phyloP scores from a whole-genome alignment of 2,329 filamentous ascomycete species.

The Claviceps capensis region DNA sequence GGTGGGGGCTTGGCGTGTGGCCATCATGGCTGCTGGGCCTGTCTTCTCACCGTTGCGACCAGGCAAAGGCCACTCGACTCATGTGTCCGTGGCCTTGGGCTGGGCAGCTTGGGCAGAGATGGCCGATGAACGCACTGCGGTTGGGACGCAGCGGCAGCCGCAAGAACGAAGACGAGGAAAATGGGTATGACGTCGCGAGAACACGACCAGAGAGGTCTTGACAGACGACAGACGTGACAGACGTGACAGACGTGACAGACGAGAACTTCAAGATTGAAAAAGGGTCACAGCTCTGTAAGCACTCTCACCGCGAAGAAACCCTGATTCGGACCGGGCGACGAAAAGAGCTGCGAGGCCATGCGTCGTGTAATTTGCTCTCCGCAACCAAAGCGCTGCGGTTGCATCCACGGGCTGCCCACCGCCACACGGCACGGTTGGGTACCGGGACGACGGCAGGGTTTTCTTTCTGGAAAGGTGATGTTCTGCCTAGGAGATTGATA shows the following conservation, averaged over 20 bases:
- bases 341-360: too few species aligned
- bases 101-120: background rate
- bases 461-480: background rate
- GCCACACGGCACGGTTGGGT: background rate
- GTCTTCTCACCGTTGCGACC: background rate
- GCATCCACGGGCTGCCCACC: background rate
- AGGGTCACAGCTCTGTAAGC: too few species aligned
- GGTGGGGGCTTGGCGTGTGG: background rate
- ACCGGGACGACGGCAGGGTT: background rate
- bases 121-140: background rate
- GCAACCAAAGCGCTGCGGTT: too few species aligned
- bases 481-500: background rate
- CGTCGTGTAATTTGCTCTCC: too few species aligned
- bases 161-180: background rate
- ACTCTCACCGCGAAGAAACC: too few species aligned
- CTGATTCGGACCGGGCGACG: too few species aligned
- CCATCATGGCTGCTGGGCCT: background rate
- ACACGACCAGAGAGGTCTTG: too few species aligned
- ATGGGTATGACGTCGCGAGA: too few species aligned
- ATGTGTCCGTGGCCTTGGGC: background rate
- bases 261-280: too few species aligned
- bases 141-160: background rate
- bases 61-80: background rate
- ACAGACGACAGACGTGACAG: too few species aligned
- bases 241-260: too few species aligned